Evolutionary conservation across 257 asterid genomes (phyloP).

Genomic region (Thymus mandschuricus): DNA sequence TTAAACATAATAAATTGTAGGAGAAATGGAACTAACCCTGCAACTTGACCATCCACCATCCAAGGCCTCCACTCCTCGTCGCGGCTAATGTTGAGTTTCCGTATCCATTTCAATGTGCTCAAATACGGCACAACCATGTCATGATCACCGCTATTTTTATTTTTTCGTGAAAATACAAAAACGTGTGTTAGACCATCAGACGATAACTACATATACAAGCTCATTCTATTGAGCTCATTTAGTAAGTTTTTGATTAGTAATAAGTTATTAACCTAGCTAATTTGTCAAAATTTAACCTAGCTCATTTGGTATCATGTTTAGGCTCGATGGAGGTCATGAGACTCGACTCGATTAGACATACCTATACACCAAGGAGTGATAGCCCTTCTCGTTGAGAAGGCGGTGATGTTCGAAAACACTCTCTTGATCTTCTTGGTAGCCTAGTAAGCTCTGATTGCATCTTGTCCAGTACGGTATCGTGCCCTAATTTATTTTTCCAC

Average conservation of each 20-base stretch:
- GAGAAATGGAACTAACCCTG: conserved; percentile 37
- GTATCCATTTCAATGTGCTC: conserved; percentile 49
- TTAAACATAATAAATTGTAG: too few relatives aligned
- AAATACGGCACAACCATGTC: conserved; percentile 43
- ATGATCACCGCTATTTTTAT: conserved; percentile 49
- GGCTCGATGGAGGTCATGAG: too few relatives aligned
- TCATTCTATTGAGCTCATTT: too few relatives aligned
- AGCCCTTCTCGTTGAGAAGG: conserved; percentile 40
- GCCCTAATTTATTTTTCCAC: conserved; percentile 32
- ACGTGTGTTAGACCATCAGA: too few relatives aligned
- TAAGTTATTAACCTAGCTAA: too few relatives aligned
- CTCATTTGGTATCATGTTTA: too few relatives aligned
- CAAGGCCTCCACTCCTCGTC: conserved; percentile 49
- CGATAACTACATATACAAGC: too few relatives aligned
- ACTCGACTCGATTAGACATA: neutral
- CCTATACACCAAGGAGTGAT: conserved; percentile 53
- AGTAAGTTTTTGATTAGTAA: too few relatives aligned
- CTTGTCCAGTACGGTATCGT: conserved; percentile 37
- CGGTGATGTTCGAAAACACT: conserved; percentile 31
- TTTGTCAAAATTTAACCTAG: too few relatives aligned
- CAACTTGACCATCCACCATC: conserved; percentile 51
- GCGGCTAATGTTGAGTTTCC: conserved; percentile 37
- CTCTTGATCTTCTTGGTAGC: conserved; percentile 27
- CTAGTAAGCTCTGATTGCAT: conserved; percentile 35
- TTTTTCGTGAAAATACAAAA: too few relatives aligned